Evolutionary conservation across 441 rosid species (phyloP), one percentile per base, ranked within the genome.

Genomic region (Theobroma grandiflorum): DNA sequence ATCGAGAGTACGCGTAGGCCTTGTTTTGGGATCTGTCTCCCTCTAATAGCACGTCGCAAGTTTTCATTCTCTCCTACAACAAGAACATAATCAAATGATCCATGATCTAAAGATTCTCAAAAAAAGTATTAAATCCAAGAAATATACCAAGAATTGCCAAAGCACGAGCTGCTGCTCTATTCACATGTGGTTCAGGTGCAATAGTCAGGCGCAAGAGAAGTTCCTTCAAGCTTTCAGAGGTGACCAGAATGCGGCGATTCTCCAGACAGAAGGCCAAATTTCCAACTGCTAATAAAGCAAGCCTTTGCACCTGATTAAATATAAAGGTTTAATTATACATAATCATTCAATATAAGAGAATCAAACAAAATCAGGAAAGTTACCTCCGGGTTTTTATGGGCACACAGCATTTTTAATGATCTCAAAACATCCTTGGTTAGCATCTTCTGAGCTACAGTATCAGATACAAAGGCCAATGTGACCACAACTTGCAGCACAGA

Each of bases 131-230:
- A 70, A 79, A 67, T 33, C 63, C 76, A 74, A 63, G 73, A 79
- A 67, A 89, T 90, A 84, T 77, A 97, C 99, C 99, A 74, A 97
- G 97, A 89, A 97, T 93, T 72, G 99, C 99, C 87, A 97, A 86
- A 80, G 99, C 99, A 81, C 99, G 97, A 79, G 97, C 98, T 8
- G 99, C 99, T 65, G 98, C 99, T 92, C 90, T 97, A 82, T 88
- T 94, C 65, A 97, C 98, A 68, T 92, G 88, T 82, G 93, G 90
- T 84, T 93, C 97, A 85, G 91, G 89, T 79, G 92, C 83, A 80
- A 89, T 90, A 20, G 97, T 94, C 87, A 97, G 87, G 62, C 92
- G 95, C 92, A 92, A 76, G 69, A 97, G 87, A 82, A 97, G 94
- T 78, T 95, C 99, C 72, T 90, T 89, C 88, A 97, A 90, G 87